These are phyloP conservation scores for Meripilus lineatus DNA, from an alignment of 1,284 basidiomycete species.

Conservation along the genomic window DNA sequence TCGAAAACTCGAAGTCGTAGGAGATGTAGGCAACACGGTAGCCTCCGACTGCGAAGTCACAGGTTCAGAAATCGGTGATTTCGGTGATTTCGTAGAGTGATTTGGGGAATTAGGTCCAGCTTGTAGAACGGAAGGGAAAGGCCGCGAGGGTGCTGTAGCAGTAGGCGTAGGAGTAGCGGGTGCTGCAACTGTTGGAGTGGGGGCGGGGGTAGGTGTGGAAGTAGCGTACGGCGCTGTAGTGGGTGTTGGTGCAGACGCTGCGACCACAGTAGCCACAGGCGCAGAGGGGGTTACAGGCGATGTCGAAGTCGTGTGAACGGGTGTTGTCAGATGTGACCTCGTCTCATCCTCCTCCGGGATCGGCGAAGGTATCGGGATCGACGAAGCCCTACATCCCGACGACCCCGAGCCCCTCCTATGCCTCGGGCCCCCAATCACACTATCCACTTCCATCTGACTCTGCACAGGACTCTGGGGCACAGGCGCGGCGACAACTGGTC, in stretches of 20 bases:
- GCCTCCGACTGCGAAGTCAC: conserved; percentile 16
- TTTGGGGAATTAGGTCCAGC: conserved; percentile 2
- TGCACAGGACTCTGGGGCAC: conserved; percentile 1
- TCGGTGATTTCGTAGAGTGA: conserved; percentile 11
- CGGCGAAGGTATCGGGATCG: conserved; percentile 22
- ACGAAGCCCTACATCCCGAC: not conserved
- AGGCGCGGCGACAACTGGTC: not conserved
- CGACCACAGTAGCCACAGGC: conserved; percentile 29
- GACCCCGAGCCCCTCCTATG: not conserved
- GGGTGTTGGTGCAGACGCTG: conserved; percentile 23
- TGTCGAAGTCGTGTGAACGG: conserved; percentile 36
- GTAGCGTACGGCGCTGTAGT: not conserved
- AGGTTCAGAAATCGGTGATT: conserved; percentile 19
- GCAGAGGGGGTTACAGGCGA: too few relatives aligned
- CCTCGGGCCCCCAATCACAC: too few relatives aligned
- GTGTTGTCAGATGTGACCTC: conserved; percentile 36
- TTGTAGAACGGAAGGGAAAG: not conserved
- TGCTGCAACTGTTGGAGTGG: not conserved
- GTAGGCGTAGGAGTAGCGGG: conserved; percentile 7
- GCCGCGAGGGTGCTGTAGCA: not conserved
- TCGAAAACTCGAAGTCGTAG: not conserved
- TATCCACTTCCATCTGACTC: too few relatives aligned
- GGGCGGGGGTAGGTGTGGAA: conserved; percentile 11
- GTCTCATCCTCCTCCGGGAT: conserved; percentile 36
- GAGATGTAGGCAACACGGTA: conserved; percentile 11